Conservation (phyloP, 1,139 yeast species). For the Nakaseomyces uthaithaninus region DNA sequence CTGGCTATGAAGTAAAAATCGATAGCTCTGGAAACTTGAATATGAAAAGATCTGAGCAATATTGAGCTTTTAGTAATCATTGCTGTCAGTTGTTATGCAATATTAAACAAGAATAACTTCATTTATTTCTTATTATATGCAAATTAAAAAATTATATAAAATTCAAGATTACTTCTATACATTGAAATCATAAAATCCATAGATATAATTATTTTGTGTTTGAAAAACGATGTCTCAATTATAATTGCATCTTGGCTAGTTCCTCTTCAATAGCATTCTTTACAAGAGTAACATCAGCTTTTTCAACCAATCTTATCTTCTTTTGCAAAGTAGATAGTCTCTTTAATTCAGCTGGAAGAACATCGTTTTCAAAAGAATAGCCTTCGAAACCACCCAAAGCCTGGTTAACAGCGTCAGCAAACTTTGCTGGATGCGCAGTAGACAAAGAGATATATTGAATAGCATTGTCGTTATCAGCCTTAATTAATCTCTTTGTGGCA, state of each 20-base stretch:
- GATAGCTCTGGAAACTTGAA: slow-evolving; percentile 44
- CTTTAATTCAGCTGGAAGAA: slow-evolving; percentile 80
- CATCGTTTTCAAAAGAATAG: slow-evolving; percentile 80
- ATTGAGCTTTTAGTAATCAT: neutral
- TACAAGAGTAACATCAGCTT: slow-evolving; percentile 63
- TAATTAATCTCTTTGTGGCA: slow-evolving; percentile 58
- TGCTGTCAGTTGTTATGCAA: neutral
- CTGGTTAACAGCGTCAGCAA: slow-evolving; percentile 86
- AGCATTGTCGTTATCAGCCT: slow-evolving; percentile 38
- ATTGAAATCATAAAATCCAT: neutral
- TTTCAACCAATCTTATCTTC: slow-evolving; percentile 68
- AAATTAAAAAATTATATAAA: slow-evolving; percentile 6
- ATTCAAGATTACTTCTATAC: slow-evolving; percentile 4
- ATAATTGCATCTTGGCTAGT: slow-evolving; percentile 43
- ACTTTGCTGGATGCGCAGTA: slow-evolving; percentile 98
- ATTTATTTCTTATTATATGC: slow-evolving; percentile 4
- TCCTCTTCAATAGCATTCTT: slow-evolving; percentile 68
- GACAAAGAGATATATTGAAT: slow-evolving; percentile 69
- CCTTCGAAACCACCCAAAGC: slow-evolving; percentile 60
- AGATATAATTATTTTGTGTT: no score
- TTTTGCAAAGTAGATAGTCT: slow-evolving; percentile 62
- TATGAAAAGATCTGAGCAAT: slow-evolving; percentile 29
- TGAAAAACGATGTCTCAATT: slow-evolving; percentile 7
- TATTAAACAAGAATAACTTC: slow-evolving; percentile 4
- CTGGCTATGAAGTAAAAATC: slow-evolving; percentile 54